phyloP scores from a whole-genome alignment of 306 rosid species.

The Coriaria nepalensis region DNA sequence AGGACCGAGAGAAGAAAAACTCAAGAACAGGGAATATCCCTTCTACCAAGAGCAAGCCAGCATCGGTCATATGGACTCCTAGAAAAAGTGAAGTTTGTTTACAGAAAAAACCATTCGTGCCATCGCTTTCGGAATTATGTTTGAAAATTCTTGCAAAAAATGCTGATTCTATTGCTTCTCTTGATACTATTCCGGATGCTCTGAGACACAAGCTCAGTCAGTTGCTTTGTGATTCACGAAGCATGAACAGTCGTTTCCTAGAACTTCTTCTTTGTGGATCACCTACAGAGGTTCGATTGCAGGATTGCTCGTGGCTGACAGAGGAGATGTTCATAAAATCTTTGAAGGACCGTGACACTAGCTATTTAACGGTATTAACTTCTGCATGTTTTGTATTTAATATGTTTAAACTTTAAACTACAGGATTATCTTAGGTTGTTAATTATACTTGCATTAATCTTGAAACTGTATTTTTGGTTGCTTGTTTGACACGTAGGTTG shows the following conservation, averaged over 20 bases:
- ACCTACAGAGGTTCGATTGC: conserved; percentile 54
- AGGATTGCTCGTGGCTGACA: conserved; percentile 75
- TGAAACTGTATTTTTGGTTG: too few relatives aligned
- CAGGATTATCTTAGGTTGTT: too few relatives aligned
- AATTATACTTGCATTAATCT: too few relatives aligned
- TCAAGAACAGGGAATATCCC: conserved; percentile 1
- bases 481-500: too few relatives aligned
- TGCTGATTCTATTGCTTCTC: conserved; percentile 55
- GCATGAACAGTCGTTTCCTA: conserved; percentile 29
- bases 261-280: conserved; percentile 45
- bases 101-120: neutral
- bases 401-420: neutral
- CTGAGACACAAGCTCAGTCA: conserved; percentile 45
- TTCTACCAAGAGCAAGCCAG: conserved; percentile 4
- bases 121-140: conserved; percentile 38
- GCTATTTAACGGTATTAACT: conserved; percentile 36
- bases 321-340: conserved; percentile 44
- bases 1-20: conserved; percentile 24
- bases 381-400: conserved; percentile 1
- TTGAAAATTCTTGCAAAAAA: conserved; percentile 34
- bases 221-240: conserved; percentile 59
- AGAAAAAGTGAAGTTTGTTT: too few relatives aligned
- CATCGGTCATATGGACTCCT: conserved; percentile 30
- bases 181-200: conserved; percentile 46
- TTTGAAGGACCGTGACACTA: conserved; percentile 34